Percentiles rank a stretch among this genome's conserved stretches.
Conservation (phyloP, 441 rosid species). For the Theobroma grandiflorum region DNA sequence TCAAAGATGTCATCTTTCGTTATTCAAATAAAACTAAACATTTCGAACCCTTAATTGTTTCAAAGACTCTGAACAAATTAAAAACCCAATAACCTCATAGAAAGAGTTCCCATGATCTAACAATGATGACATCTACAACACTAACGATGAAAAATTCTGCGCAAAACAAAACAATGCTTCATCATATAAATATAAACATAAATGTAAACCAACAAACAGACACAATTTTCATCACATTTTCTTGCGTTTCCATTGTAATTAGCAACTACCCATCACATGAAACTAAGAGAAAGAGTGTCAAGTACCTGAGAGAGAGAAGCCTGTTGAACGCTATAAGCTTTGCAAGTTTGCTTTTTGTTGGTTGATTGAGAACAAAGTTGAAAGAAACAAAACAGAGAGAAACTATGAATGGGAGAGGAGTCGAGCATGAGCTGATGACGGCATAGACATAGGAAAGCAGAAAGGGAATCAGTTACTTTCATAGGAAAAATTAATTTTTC, state of each 20-base stretch:
- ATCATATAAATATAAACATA: conserved; percentile 1
- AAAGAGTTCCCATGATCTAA: conserved; percentile 9
- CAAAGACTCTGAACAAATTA: neutral
- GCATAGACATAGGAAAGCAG: neutral
- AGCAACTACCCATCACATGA: conserved; percentile 5
- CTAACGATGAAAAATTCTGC: neutral
- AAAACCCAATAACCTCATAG: neutral
- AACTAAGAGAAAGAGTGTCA: neutral
- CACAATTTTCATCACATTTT: neutral
- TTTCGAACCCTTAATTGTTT: neutral
- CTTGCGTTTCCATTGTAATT: conserved; percentile 1
- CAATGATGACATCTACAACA: neutral
- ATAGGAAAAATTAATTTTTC: neutral
- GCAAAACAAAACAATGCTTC: neutral
- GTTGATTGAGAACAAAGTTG: neutral
- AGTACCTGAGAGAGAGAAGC: conserved; percentile 9
- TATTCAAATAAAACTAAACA: neutral
- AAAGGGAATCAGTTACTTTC: neutral
- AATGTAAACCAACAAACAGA: neutral
- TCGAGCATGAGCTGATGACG: neutral
- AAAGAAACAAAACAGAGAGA: neutral
- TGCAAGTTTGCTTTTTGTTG: neutral
- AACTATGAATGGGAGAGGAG: neutral
- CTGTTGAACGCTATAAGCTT: neutral
- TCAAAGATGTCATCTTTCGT: neutral